A percentile compares a stretch with the other conserved stretches of the same genome.
phyloP scores from a whole-genome alignment of 75 land plant species.

The Azolla pinnata region DNA sequence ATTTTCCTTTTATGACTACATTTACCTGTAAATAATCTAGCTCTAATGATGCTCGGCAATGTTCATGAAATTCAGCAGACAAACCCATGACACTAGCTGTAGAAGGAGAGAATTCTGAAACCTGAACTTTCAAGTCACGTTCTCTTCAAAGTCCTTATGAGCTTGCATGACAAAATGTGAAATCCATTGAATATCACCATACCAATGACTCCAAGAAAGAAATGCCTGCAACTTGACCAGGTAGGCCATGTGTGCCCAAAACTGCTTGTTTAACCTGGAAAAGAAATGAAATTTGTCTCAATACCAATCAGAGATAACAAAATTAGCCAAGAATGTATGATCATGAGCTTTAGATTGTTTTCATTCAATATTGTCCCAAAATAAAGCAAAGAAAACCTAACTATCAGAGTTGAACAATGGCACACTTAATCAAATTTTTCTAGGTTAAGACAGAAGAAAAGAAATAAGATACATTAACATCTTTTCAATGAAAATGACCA shows the following conservation, averaged over 20 bases:
- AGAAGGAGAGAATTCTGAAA: slow-evolving; percentile 89
- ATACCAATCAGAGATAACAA: too few species aligned
- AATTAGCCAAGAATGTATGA: too few species aligned
- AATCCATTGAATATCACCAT: too few species aligned
- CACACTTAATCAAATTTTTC: too few species aligned
- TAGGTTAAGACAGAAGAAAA: too few species aligned
- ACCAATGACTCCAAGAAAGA: slow-evolving; percentile 85
- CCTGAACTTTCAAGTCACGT: slow-evolving; percentile 25
- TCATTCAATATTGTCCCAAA: too few species aligned
- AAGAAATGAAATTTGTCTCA: too few species aligned
- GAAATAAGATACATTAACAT: too few species aligned
- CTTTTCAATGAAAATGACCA: too few species aligned
- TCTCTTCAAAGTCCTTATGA: neutral
- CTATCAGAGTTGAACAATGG: too few species aligned
- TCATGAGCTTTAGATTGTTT: too few species aligned
- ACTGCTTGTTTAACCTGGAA: slow-evolving; percentile 68
- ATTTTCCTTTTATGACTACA: neutral
- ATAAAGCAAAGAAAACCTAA: too few species aligned
- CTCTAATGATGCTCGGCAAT: slow-evolving; percentile 70
- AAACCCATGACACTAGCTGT: slow-evolving; percentile 92
- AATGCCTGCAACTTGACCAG: slow-evolving; percentile 61
- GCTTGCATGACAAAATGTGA: neutral
- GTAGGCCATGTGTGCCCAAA: slow-evolving; percentile 56
- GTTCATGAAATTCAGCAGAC: slow-evolving; percentile 84
- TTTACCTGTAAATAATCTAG: slow-evolving; percentile 64